Evolutionary conservation across 2,329 filamentous ascomycete species (phyloP).

Genomic region (Chaetomium olivaceum): DNA sequence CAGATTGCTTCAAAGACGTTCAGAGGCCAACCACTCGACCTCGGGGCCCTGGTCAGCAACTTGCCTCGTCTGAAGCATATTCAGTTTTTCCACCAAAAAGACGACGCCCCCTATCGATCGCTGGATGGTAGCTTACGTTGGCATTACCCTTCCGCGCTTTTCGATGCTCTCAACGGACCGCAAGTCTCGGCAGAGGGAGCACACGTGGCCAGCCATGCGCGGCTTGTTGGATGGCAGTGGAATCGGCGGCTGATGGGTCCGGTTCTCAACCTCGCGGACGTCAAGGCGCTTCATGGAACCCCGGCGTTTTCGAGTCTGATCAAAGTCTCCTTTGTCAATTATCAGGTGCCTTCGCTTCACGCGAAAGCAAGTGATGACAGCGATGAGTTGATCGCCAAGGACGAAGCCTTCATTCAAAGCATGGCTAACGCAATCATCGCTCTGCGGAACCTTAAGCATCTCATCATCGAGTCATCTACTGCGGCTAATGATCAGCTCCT

Average conservation of each 20-base stretch:
- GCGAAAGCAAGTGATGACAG: constrained; percentile 45
- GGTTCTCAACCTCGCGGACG: constrained; percentile 49
- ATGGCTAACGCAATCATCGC: constrained; percentile 51
- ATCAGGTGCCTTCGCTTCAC: constrained; percentile 55
- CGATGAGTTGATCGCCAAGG: constrained; percentile 44
- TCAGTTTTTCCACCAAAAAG: constrained; percentile 69
- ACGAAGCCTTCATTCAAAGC: constrained; percentile 36
- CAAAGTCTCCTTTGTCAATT: constrained; percentile 63
- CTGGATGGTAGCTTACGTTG: constrained; percentile 62
- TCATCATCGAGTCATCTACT: constrained; percentile 75
- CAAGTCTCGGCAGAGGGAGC: constrained; percentile 46
- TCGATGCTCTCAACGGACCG: constrained; percentile 59
- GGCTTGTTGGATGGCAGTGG: constrained; percentile 56
- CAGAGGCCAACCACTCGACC: constrained; percentile 50
- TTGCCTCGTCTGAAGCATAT: constrained; percentile 69
- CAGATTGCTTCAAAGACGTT: constrained; percentile 55
- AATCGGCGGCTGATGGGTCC: constrained; percentile 55
- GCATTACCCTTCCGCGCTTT: constrained; percentile 67
- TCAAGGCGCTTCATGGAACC: constrained; percentile 55
- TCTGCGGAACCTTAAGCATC: constrained; percentile 63
- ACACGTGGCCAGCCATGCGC: background rate
- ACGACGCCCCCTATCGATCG: constrained; percentile 65
- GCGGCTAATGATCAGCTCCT: constrained; percentile 69
- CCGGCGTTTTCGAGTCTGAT: constrained; percentile 58
- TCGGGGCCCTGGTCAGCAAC: constrained; percentile 56